Evolutionary conservation across 2,329 filamentous ascomycete genomes (phyloP).

Genomic region (Hypocrella siamensis): DNA sequence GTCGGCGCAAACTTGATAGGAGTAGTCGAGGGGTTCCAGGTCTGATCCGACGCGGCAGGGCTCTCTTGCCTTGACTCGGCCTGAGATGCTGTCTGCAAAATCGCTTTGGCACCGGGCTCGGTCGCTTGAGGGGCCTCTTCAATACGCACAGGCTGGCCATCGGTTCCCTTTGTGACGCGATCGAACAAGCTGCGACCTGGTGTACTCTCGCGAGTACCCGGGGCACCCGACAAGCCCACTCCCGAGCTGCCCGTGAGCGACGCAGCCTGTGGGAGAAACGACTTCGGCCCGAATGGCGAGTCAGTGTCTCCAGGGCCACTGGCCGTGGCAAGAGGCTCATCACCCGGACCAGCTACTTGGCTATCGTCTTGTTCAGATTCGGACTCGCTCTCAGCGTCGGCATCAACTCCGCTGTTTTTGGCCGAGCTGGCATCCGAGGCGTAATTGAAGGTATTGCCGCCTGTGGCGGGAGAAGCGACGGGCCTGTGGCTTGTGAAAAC

Average conservation of each 20-base stretch:
- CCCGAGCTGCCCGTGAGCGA: constrained; percentile 8
- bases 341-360: constrained; percentile 25
- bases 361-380: constrained; percentile 27
- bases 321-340: constrained; percentile 25
- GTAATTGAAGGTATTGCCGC: constrained; percentile 42
- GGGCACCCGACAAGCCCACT: constrained; percentile 17
- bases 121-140: constrained; percentile 10
- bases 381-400: constrained; percentile 29
- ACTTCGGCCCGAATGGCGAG: constrained; percentile 15
- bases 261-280: too few relatives aligned
- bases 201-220: constrained; percentile 27
- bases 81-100: background rate
- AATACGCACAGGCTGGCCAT: constrained; percentile 33
- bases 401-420: constrained; percentile 35
- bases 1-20: constrained; percentile 38
- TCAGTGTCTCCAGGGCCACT: constrained; percentile 25
- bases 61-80: constrained; percentile 7
- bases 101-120: background rate
- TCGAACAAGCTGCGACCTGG: constrained; percentile 38
- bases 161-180: constrained; percentile 32
- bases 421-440: constrained; percentile 40
- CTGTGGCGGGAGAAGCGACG: constrained; percentile 7
- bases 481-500: constrained; percentile 20
- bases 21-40: constrained; percentile 28
- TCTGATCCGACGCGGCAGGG: constrained; percentile 19